Evolutionary conservation across 257 asterid species (phyloP), one percentile per base, ranked within the genome.

Genomic region (Pogostemon cablin): DNA sequence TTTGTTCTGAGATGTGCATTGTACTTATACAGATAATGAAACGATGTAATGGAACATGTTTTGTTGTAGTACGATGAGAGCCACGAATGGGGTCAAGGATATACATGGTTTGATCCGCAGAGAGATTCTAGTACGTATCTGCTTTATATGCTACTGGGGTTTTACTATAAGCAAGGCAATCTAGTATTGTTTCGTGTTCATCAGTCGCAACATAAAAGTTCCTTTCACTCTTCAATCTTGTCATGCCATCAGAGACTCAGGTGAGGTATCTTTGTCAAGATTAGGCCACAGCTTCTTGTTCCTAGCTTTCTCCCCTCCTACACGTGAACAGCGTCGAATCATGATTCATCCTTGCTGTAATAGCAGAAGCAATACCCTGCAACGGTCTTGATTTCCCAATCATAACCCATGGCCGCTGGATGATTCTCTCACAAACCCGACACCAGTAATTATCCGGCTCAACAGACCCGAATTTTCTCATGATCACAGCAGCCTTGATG

Each of bases 371-470:
- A 9, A 91, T 75, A 44, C 84, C 89, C 86, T 86, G 34, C 63
- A 91, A 69, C 50, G 90, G 74, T 72, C 90, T 86, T 17, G 97
- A 88, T 67, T 83, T 88, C 89, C 87, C 55, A 37, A 91, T 65
- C 78, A 83, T 63, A 52, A 75, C 84, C 97, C 99, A 93, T 8
- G 99, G 97, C 42, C 93, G 77, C 60, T 81, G 80, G 62, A 89
- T 76, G 4, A 81, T 77, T 32, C 83, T 78, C 56, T 91, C 95
- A 57, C 99, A 89, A 9, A 93, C 96, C 53, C 88, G 82, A 67
- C 75, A 84, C 97, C 96, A 91, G 69, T 81, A 87, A 57, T 87
- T 87, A 76, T 89, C 96, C 0, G 95, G 92, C 86, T 87, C 96
- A 39, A 84, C 92, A 1, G 44, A 41, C 3, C 92, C 93, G 20